Conservation (phyloP, 2,329 filamentous ascomycete genomes). For the Sporothrix curviconia region DNA sequence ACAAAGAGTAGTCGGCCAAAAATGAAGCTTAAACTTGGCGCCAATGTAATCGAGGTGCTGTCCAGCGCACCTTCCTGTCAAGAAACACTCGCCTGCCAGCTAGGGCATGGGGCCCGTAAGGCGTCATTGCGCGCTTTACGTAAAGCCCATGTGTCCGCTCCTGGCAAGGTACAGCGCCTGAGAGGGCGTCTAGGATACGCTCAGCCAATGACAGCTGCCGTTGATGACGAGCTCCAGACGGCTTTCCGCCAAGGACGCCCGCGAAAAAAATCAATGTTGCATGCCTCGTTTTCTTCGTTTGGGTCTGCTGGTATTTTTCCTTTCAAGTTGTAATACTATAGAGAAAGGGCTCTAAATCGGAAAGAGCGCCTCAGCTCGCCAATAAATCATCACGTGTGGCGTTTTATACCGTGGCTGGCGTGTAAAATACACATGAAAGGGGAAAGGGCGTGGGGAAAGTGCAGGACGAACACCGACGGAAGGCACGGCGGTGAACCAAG, state of each 20-base stretch:
- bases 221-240: constrained; percentile 6
- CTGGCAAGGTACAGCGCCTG: not conserved
- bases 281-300: not conserved
- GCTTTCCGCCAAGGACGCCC: not conserved
- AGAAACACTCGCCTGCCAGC: not conserved
- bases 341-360: too few species aligned
- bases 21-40: not conserved
- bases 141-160: not conserved
- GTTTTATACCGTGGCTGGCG: too few species aligned
- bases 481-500: too few species aligned
- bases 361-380: too few species aligned
- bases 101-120: not conserved
- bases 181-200: not conserved
- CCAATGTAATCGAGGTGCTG: not conserved
- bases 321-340: too few species aligned
- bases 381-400: too few species aligned
- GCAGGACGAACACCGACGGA: too few species aligned
- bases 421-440: too few species aligned
- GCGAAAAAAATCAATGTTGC: constrained; percentile 1
- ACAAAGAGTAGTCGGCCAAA: not conserved
- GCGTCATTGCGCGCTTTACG: constrained; percentile 7
- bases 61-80: not conserved
- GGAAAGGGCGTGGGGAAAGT: too few species aligned
- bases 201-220: constrained; percentile 7
- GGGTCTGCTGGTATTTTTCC: not conserved